Evolutionary conservation across 2,329 filamentous ascomycete genomes (phyloP).

Genomic region (Colletotrichum tropicale): DNA sequence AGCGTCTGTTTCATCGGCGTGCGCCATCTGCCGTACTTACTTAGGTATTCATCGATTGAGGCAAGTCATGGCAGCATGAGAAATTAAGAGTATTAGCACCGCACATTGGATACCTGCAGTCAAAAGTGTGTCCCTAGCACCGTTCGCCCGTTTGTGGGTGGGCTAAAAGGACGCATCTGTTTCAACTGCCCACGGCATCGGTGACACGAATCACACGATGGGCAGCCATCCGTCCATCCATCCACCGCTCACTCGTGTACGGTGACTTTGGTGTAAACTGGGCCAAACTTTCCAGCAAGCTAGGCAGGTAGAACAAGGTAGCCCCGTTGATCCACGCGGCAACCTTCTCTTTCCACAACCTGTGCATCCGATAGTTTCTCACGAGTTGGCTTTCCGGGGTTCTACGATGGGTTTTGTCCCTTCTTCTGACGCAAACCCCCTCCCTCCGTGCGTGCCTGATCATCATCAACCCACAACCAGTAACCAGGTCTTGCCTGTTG

Average conservation of each 20-base stretch:
- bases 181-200: not conserved
- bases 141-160: not conserved
- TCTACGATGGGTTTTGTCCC: not conserved
- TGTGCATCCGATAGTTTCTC: not conserved
- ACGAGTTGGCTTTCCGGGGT: not conserved
- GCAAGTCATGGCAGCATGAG: not conserved
- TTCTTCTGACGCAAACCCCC: not conserved
- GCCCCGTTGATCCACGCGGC: not conserved
- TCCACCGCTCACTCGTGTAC: not conserved
- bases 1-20: not conserved
- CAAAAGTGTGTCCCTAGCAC: no score
- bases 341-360: not conserved
- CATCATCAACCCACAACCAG: not conserved
- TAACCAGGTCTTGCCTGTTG: not conserved
- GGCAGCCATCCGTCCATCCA: not conserved
- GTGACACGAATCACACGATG: not conserved
- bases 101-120: no score
- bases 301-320: not conserved
- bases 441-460: slow-evolving; percentile 16
- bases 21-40: not conserved
- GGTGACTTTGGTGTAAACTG: not conserved
- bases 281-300: not conserved
- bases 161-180: not conserved
- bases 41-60: not conserved
- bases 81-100: not conserved